These are phyloP conservation scores for Arxiozyma telluris DNA, from an alignment of 1,139 yeast species.

Conservation along the genomic window DNA sequence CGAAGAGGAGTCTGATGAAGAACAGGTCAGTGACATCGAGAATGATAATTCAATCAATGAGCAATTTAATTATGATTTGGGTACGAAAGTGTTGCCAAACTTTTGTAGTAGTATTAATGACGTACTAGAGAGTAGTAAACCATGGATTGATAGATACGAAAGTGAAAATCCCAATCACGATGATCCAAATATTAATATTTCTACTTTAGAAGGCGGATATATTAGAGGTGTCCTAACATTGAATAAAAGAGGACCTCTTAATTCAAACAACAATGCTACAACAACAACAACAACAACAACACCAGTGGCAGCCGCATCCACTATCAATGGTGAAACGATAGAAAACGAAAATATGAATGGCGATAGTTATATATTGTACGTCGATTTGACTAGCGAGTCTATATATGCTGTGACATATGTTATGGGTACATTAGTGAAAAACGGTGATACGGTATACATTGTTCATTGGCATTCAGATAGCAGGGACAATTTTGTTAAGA, in stretches of 20 bases:
- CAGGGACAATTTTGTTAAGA: conserved; percentile 6
- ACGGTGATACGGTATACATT: conserved; percentile 74
- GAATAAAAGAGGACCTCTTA: conserved; percentile 9
- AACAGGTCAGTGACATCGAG: conserved; percentile 31
- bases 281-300: too few species aligned
- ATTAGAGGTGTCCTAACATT: conserved; percentile 21
- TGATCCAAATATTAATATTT: background rate
- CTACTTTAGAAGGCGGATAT: conserved; percentile 19
- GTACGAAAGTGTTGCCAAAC: conserved; percentile 29
- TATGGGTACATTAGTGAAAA: conserved; percentile 75
- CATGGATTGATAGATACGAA: conserved; percentile 23
- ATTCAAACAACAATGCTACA: too few species aligned
- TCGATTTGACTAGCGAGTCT: conserved; percentile 81
- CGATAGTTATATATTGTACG: conserved; percentile 52
- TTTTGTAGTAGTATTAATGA: conserved; percentile 24
- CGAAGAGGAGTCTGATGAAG: conserved; percentile 32
- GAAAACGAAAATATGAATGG: background rate
- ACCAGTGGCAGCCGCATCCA: too few species aligned
- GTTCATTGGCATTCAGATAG: conserved; percentile 46
- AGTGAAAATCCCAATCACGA: conserved; percentile 3
- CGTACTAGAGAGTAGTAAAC: conserved; percentile 21
- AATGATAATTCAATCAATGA: conserved; percentile 34
- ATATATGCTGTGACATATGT: conserved; percentile 84
- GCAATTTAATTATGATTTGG: conserved; percentile 28
- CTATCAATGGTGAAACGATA: background rate